phyloP scores from a whole-genome alignment of 306 rosid genomes.

The Spatholobus suberectus region DNA sequence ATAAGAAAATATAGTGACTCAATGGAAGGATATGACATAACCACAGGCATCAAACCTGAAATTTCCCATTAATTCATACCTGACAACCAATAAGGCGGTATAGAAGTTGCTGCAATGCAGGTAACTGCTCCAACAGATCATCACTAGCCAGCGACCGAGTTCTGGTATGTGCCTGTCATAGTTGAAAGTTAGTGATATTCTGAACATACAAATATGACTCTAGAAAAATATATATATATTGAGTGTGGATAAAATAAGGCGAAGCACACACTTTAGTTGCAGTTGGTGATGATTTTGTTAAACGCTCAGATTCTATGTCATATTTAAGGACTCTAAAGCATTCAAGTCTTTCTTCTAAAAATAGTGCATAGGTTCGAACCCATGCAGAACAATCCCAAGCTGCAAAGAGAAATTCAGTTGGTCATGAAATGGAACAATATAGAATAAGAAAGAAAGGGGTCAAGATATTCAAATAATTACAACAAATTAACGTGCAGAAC shows the following conservation, averaged over 20 bases:
- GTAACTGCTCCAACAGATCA: slow-evolving; percentile 83
- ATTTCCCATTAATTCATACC: slow-evolving; percentile 50
- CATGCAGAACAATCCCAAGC: slow-evolving; percentile 99
- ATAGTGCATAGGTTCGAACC: slow-evolving; percentile 91
- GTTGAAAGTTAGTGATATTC: slow-evolving; percentile 18
- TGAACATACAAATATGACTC: not conserved
- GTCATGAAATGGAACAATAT: slow-evolving; percentile 37
- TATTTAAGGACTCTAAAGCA: slow-evolving; percentile 81
- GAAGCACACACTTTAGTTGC: slow-evolving; percentile 62
- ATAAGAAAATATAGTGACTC: slow-evolving; percentile 2
- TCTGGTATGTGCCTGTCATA: slow-evolving; percentile 72
- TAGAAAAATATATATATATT: not conserved
- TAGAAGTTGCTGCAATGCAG: slow-evolving; percentile 91
- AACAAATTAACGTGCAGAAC: not conserved
- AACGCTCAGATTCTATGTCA: slow-evolving; percentile 88
- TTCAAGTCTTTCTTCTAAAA: slow-evolving; percentile 86
- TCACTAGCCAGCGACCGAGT: slow-evolving; percentile 62
- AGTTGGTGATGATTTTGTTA: slow-evolving; percentile 68
- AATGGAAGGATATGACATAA: not conserved
- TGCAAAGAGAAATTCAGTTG: slow-evolving; percentile 48
- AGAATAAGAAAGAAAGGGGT: slow-evolving; percentile 11
- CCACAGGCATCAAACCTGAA: not conserved
- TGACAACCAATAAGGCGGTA: slow-evolving; percentile 88
- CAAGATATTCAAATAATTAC: not conserved
- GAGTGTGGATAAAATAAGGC: not conserved